Evolutionary conservation across 1,284 basidiomycete species (phyloP), one percentile per base, ranked within the genome.

Genomic region (Apiotrichum veenhuisii): DNA sequence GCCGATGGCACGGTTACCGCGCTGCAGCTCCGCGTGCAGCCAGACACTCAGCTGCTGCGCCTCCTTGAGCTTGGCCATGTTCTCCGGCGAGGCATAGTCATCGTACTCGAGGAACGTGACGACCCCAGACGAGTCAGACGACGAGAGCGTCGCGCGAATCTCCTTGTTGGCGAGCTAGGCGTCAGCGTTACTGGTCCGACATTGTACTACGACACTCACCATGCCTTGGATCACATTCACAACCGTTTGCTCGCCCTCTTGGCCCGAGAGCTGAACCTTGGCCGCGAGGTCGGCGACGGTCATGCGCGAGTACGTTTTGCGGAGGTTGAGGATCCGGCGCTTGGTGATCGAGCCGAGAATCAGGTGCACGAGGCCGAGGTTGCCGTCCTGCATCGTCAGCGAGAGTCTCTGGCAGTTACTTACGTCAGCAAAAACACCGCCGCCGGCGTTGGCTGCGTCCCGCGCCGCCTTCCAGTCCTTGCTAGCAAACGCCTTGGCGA

Each of bases 401-500:
- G 47, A 1, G 14, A 23, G 22, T 33, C 34, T 2, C 12, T 3
- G 2, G 14, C 15, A 5, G 20, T 22, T 20, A 40, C 68, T 56
- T 27, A 73, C 71, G 22, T 59, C 47, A 12, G 44, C 41, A 47
- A 71, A 70, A 11, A 18, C 11, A 4, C 2, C 17, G 11, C 53
- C 58, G 18, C 52, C 49, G 15, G 53, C 46, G 3, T 45, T 44
- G 5, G 59, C 50, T 2, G 51, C 49, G 8, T 56, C 57, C 14
- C 49, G 22, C 3, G 70, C 70, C 10, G 42, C 58, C 25, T 34
- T 48, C 73, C 72, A 75, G 14, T 68, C 58, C 20, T 51, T 50
- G 1, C 36, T 50, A 30, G 63, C 65, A 51, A 70, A 75, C 18
- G 68, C 68, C 59, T 67, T 71, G 4, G 70, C 69, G 26, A 74